Evolutionary conservation across 2,329 filamentous ascomycete species (phyloP).

Genomic region (Neoscytalidium dimidiatum): DNA sequence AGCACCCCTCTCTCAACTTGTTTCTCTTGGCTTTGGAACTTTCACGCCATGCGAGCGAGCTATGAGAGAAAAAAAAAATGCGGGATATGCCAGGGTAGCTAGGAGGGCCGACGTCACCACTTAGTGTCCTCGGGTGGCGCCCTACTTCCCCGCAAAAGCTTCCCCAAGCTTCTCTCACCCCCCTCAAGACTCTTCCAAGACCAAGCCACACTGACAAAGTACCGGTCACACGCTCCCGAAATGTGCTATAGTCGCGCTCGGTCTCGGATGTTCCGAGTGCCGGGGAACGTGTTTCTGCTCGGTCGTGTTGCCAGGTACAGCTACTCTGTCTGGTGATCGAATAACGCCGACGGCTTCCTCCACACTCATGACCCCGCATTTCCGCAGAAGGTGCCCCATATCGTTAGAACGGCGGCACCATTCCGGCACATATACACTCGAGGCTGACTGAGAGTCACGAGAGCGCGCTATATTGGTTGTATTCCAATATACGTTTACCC

Average conservation of each 20-base stretch:
- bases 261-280: background rate
- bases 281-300: background rate
- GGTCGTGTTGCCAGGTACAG: background rate
- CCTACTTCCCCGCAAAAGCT: background rate
- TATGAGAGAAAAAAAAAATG: background rate
- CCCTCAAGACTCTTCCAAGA: background rate
- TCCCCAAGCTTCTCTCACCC: background rate
- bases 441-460: background rate
- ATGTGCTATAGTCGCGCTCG: background rate
- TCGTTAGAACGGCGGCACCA: background rate
- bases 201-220: background rate
- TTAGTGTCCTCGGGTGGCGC: background rate
- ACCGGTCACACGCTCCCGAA: background rate
- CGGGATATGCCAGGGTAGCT: background rate
- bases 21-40: background rate
- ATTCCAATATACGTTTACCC: background rate
- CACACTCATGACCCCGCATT: constrained; percentile 6
- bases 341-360: background rate
- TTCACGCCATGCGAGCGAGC: background rate
- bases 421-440: background rate
- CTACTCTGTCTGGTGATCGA: background rate
- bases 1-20: background rate
- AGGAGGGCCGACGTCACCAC: background rate
- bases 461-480: background rate
- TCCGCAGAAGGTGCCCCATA: background rate